Evolutionary conservation across 2,329 filamentous ascomycete species (phyloP).

Genomic region (Scortechinia acanthostroma): DNA sequence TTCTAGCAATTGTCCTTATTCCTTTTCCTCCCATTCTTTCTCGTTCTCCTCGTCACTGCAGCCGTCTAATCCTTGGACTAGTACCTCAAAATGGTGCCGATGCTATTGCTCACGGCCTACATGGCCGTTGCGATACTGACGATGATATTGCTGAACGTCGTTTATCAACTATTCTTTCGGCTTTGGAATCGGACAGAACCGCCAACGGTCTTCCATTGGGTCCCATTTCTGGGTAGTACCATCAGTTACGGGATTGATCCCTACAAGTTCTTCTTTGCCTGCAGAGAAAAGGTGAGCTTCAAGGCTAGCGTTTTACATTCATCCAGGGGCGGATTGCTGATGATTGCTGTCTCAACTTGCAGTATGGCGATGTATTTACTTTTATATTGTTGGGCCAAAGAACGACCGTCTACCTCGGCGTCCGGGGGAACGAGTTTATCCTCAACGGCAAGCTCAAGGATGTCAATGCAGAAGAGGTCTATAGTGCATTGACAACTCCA

Average conservation of each 20-base stretch:
- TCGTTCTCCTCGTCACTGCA: no score
- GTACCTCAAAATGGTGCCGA: no score
- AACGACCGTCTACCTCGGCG: slow-evolving; percentile 39
- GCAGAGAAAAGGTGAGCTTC: slow-evolving; percentile 52
- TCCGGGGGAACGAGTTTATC: slow-evolving; percentile 45
- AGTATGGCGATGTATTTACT: slow-evolving; percentile 45
- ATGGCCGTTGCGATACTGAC: background rate
- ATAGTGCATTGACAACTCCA: slow-evolving; percentile 38
- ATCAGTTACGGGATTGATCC: slow-evolving; percentile 68
- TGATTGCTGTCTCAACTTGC: slow-evolving; percentile 4
- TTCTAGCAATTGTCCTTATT: no score
- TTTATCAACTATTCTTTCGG: slow-evolving; percentile 9
- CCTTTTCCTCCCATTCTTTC: no score
- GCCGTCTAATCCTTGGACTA: no score
- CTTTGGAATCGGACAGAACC: slow-evolving; percentile 45
- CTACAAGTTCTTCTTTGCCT: slow-evolving; percentile 57
- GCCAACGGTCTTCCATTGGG: slow-evolving; percentile 50
- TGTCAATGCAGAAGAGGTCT: slow-evolving; percentile 45
- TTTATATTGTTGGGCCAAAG: slow-evolving; percentile 42
- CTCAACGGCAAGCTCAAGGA: slow-evolving; percentile 44
- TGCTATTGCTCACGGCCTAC: background rate
- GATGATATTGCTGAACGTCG: slow-evolving; percentile 2
- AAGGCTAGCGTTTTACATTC: background rate
- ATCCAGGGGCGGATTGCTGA: background rate
- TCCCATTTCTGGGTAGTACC: slow-evolving; percentile 63